Evolutionary conservation across 805 yeast genomes (phyloP).

Genomic region (Hanseniaspora occidentalis): DNA sequence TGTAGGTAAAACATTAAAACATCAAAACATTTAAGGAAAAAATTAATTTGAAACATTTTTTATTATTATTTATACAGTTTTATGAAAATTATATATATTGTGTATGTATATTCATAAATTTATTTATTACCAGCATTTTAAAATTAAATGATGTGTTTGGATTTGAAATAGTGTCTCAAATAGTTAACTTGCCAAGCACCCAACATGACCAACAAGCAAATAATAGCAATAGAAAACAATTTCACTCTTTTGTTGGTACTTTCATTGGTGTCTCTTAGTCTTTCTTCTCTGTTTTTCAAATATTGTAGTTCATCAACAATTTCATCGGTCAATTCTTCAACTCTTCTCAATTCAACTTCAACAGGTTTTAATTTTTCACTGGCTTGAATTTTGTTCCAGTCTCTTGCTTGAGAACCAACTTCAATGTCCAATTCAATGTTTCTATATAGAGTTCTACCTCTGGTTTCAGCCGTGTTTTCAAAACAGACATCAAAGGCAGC

Average conservation of each 20-base stretch:
- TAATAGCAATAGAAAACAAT: conserved; percentile 64
- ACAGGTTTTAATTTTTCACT: conserved; percentile 86
- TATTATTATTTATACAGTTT: too few species aligned
- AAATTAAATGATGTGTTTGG: conserved; percentile 56
- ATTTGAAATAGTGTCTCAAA: conserved; percentile 82
- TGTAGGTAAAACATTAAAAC: not conserved
- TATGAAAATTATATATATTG: not conserved
- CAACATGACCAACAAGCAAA: conserved; percentile 57
- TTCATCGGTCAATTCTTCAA: conserved; percentile 80
- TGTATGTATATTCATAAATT: not conserved
- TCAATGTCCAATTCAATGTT: conserved; percentile 84
- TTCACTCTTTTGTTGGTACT: conserved; percentile 88
- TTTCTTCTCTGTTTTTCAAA: conserved; percentile 77
- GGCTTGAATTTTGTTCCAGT: conserved; percentile 92
- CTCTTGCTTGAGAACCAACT: conserved; percentile 93
- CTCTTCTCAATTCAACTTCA: conserved; percentile 78
- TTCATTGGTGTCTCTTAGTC: conserved; percentile 93
- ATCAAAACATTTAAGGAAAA: too few species aligned
- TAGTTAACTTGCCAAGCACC: conserved; percentile 91
- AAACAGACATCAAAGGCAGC: conserved; percentile 89
- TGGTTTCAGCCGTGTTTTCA: conserved; percentile 40
- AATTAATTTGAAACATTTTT: too few species aligned
- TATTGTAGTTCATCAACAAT: conserved; percentile 69
- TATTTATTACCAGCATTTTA: not conserved
- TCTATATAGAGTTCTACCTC: conserved; percentile 40